Evolutionary conservation across 305 asterid genomes (phyloP).

Genomic region (Solanum hybrid): DNA sequence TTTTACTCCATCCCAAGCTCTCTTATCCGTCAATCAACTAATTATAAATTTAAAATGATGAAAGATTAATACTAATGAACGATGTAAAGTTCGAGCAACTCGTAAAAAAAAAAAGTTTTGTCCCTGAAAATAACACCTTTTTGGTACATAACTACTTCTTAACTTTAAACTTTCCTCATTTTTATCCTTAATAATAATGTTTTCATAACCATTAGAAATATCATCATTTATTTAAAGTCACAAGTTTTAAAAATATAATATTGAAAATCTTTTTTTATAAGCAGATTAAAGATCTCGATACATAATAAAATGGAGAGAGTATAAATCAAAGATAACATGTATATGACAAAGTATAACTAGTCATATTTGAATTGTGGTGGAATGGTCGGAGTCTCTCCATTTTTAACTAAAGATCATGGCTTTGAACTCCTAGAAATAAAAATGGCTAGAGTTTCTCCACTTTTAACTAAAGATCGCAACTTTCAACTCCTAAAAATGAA

Average conservation of each 20-base stretch:
- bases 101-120: too few relatives aligned
- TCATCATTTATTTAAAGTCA: background rate
- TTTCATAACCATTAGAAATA: background rate
- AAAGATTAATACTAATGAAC: background rate
- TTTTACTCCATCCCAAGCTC: background rate
- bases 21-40: background rate
- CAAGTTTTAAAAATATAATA: background rate
- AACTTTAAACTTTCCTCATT: background rate
- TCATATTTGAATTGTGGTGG: background rate
- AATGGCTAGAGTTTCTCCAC: background rate
- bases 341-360: background rate
- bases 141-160: too few relatives aligned
- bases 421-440: too few relatives aligned
- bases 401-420: too few relatives aligned
- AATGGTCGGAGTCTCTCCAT: background rate
- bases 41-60: background rate
- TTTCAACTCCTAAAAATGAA: background rate
- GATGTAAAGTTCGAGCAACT: too few relatives aligned
- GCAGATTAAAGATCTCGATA: background rate
- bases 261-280: background rate
- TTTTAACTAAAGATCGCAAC: too few relatives aligned
- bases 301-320: background rate
- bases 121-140: background rate
- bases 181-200: background rate
- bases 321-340: background rate